These are phyloP conservation scores for Puccinia novopanici DNA, from an alignment of 1,284 basidiomycete genomes.

Conservation along the genomic window DNA sequence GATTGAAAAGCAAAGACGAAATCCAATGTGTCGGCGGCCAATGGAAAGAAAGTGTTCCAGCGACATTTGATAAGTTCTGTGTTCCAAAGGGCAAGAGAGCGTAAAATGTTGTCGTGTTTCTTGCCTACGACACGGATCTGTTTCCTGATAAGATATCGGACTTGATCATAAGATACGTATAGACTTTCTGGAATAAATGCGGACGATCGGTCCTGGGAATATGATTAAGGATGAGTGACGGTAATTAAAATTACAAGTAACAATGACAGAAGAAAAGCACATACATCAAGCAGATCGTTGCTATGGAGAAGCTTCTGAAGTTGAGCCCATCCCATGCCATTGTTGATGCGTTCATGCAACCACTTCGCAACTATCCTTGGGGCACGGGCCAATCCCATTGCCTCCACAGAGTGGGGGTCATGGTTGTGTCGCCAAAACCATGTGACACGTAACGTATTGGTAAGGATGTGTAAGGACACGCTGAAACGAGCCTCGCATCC, in stretches of 20 bases:
- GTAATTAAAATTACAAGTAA: too few species aligned
- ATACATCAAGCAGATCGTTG: background rate
- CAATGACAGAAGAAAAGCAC: background rate
- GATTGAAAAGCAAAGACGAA: too few species aligned
- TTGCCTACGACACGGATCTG: background rate
- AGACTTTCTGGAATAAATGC: background rate
- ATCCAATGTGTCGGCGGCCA: too few species aligned
- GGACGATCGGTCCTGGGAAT: too few species aligned
- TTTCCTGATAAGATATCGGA: background rate
- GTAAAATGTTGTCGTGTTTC: background rate
- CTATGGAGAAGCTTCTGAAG: background rate
- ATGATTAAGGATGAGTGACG: too few species aligned
- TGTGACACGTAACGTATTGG: background rate
- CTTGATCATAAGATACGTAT: background rate
- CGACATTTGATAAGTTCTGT: background rate
- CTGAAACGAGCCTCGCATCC: too few species aligned
- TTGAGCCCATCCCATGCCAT: background rate
- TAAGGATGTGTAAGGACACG: too few species aligned
- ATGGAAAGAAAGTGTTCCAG: background rate
- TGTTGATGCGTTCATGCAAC: background rate
- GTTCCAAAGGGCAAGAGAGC: background rate
- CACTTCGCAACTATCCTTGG: background rate
- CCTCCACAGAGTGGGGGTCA: background rate
- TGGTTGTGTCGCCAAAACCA: constrained; percentile 5
- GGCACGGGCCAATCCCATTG: background rate